phyloP scores from a whole-genome alignment of 2,329 filamentous ascomycete species.

The Pseudohalonectria lignicola region DNA sequence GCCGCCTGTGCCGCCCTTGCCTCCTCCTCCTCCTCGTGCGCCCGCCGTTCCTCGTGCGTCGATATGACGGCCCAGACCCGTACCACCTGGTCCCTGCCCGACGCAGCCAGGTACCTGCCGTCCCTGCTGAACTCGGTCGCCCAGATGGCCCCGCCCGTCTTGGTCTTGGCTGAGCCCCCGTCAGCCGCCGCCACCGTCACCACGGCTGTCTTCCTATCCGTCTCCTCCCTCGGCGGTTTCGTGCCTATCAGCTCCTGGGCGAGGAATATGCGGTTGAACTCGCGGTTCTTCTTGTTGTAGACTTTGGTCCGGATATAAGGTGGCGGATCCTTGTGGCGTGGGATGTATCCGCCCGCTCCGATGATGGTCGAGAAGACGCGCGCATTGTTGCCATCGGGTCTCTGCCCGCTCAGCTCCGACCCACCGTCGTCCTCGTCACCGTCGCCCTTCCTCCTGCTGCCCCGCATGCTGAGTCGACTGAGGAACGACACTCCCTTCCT shows the following conservation, averaged over 20 bases:
- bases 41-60: slow-evolving; percentile 65
- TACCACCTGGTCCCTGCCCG: slow-evolving; percentile 76
- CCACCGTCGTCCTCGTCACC: slow-evolving; percentile 50
- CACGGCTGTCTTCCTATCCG: slow-evolving; percentile 10
- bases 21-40: slow-evolving; percentile 60
- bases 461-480: slow-evolving; percentile 64
- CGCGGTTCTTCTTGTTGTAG: slow-evolving; percentile 68
- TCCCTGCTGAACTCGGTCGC: slow-evolving; percentile 87
- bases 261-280: slow-evolving; percentile 82
- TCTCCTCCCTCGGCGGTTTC: slow-evolving; percentile 21
- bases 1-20: slow-evolving; percentile 3
- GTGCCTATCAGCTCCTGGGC: slow-evolving; percentile 77
- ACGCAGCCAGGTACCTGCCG: slow-evolving; percentile 83
- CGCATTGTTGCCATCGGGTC: slow-evolving; percentile 71
- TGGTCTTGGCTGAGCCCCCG: slow-evolving; percentile 18
- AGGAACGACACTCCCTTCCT: slow-evolving; percentile 88
- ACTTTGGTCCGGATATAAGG: slow-evolving; percentile 80
- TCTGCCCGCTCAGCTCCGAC: slow-evolving; percentile 55
- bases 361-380: slow-evolving; percentile 70
- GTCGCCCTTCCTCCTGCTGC: slow-evolving; percentile 62
- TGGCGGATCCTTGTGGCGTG: slow-evolving; percentile 78
- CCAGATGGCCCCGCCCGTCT: slow-evolving; percentile 66
- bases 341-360: slow-evolving; percentile 65
- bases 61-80: slow-evolving; percentile 84
- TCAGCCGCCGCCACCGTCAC: slow-evolving; percentile 16